Evolutionary conservation across 2,329 filamentous ascomycete species (phyloP).

Genomic region (Calonectria hongkongensis): DNA sequence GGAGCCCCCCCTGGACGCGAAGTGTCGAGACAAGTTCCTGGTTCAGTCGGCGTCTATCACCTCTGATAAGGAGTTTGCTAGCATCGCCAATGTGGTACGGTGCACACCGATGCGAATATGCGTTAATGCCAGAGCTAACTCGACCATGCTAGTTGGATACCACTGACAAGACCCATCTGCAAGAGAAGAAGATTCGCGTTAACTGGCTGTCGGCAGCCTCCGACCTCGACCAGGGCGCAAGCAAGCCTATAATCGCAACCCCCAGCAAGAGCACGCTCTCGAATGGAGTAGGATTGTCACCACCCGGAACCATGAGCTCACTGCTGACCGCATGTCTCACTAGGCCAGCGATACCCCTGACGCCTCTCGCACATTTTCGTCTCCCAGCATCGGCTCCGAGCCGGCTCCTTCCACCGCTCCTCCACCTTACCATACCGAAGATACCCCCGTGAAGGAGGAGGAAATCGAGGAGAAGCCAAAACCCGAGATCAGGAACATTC

Average conservation of each 20-base stretch:
- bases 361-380: slow-evolving; percentile 66
- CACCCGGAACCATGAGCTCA: not conserved
- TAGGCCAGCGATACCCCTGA: slow-evolving; percentile 67
- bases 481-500: slow-evolving; percentile 55
- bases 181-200: slow-evolving; percentile 97
- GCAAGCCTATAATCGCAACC: slow-evolving; percentile 57
- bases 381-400: slow-evolving; percentile 62
- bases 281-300: slow-evolving; percentile 63
- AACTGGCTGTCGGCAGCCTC: slow-evolving; percentile 83
- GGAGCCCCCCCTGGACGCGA: slow-evolving; percentile 88
- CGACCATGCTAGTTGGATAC: slow-evolving; percentile 79
- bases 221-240: slow-evolving; percentile 53
- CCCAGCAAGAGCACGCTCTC: slow-evolving; percentile 63
- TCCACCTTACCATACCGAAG: slow-evolving; percentile 60
- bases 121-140: slow-evolving; percentile 32
- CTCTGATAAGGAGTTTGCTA: slow-evolving; percentile 88
- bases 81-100: slow-evolving; percentile 87
- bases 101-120: not conserved
- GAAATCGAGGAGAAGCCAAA: slow-evolving; percentile 50
- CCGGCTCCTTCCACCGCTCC: slow-evolving; percentile 57
- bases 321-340: slow-evolving; percentile 41
- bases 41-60: slow-evolving; percentile 93
- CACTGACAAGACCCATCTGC: slow-evolving; percentile 85
- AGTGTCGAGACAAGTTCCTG: slow-evolving; percentile 98
- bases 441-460: slow-evolving; percentile 56